These are phyloP conservation scores for Hypoxylon intermedium DNA, from an alignment of 495 filamentous ascomycete species.

Conservation along the genomic window DNA sequence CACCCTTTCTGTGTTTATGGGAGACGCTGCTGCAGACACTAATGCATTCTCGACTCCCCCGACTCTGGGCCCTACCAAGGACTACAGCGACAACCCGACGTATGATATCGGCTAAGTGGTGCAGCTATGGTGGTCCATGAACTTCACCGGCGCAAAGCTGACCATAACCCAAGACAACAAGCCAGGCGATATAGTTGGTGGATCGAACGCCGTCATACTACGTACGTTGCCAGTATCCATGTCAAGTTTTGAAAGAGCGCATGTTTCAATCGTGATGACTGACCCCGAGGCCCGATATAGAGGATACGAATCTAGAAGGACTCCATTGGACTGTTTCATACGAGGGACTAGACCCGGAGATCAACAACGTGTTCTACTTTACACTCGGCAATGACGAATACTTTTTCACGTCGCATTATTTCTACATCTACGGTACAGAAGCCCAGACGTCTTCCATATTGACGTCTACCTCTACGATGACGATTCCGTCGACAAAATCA, in stretches of 20 bases:
- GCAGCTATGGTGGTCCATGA: neutral
- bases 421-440: neutral
- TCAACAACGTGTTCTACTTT: neutral
- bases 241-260: too few species aligned
- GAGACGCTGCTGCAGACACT: neutral
- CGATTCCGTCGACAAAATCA: neutral
- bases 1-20: neutral
- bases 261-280: too few species aligned
- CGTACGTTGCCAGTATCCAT: neutral
- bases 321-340: neutral
- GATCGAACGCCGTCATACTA: neutral
- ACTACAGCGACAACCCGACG: neutral
- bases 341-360: neutral
- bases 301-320: neutral
- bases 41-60: neutral
- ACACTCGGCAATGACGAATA: neutral
- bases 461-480: neutral
- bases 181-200: neutral
- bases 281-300: neutral
- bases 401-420: neutral
- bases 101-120: neutral
- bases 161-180: neutral
- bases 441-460: neutral
- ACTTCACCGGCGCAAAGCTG: neutral
- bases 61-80: neutral